Base-by-base conservation (phyloP, 441 rosid species). In the Francoa sonchifolia region DNA sequence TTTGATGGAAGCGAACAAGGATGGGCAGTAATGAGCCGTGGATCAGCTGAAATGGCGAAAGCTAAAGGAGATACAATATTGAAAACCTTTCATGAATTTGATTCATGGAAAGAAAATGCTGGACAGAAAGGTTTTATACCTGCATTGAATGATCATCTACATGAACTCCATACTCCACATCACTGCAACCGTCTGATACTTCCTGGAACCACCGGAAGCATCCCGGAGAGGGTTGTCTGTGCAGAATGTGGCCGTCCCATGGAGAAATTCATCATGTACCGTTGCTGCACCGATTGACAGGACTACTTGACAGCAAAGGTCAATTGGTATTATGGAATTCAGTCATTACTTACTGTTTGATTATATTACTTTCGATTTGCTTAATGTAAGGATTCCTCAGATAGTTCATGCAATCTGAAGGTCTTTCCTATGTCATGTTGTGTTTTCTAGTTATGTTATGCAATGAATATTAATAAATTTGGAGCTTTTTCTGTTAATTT, bases 141-240 rank as follows among this genome's bases (percentile, higher is more conserved):
- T 3, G 73, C 67, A 1, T 11, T 63, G 38, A 54, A 4, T 5
- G 61, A 45, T 19, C 42, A 40, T 28, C 42, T 71, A 11, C 17
- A 2, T 1, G 47, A 33, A 2, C 33, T 52, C 19, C 57, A 17
- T 27, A 19, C 63, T 8, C 53, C 53, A 1, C 59, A 68, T 6
- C 78, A 68, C 54, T 72, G 74, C 57, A 65, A 35, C 56, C 67
- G 67, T 13, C 60, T 68, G 39, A 52, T 65, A 16, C 39, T 68
- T 28, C 75, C 72, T 0, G 62, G 57, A 12, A 48, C 49, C 10
- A 13, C 39, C 0, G 63, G 69, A 1, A 18, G 10, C 25, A 46
- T 68, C 34, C 65, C 65, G 9, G 67, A 62, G 28, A 39, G 28
- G 57, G 59, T 72, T 1, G 57, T 61, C 30, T 72, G 79, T 19